Evolutionary conservation across 1,284 basidiomycete genomes (phyloP).

Genomic region (Papiliotrema terrestris): DNA sequence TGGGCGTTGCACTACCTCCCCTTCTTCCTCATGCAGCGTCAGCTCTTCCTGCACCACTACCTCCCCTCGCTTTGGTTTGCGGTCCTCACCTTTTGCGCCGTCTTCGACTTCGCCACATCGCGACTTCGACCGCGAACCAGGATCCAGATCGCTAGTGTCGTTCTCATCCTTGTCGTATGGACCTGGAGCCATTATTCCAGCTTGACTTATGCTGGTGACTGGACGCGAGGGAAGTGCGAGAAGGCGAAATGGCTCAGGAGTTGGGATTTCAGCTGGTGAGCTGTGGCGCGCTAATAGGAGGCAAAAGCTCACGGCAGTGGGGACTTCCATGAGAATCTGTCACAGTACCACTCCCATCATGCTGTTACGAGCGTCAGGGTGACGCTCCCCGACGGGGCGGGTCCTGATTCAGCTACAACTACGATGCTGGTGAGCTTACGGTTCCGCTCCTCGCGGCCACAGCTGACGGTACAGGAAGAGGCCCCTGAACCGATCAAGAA

Average conservation of each 20-base stretch:
- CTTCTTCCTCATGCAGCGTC: conserved; percentile 93
- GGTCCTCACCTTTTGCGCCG: conserved; percentile 69
- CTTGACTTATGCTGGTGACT: conserved; percentile 76
- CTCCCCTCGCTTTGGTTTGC: conserved; percentile 94
- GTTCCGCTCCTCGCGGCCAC: neutral
- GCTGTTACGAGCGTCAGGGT: conserved; percentile 24
- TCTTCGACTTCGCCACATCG: conserved; percentile 84
- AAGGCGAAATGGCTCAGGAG: conserved; percentile 79
- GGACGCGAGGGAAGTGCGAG: conserved; percentile 79
- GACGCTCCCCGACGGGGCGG: conserved; percentile 16
- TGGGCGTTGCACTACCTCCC: conserved; percentile 95
- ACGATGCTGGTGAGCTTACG: conserved; percentile 24
- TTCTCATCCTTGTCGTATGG: conserved; percentile 71
- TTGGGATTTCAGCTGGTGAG: conserved; percentile 94
- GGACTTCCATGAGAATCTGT: conserved; percentile 41
- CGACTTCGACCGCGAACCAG: conserved; percentile 70
- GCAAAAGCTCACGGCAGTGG: conserved; percentile 14
- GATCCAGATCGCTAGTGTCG: conserved; percentile 70
- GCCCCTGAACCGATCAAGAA: conserved; percentile 47
- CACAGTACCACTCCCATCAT: conserved; percentile 25
- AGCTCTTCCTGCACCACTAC: conserved; percentile 96
- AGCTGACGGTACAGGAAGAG: conserved; percentile 27
- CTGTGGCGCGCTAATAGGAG: conserved; percentile 2
- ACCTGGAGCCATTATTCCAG: conserved; percentile 78
- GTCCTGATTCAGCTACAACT: conserved; percentile 22